Percentiles rank a stretch among this genome's conserved stretches.
Evolutionary conservation across 805 yeast species (phyloP).

Genomic region (Isabelozyma heimii): DNA sequence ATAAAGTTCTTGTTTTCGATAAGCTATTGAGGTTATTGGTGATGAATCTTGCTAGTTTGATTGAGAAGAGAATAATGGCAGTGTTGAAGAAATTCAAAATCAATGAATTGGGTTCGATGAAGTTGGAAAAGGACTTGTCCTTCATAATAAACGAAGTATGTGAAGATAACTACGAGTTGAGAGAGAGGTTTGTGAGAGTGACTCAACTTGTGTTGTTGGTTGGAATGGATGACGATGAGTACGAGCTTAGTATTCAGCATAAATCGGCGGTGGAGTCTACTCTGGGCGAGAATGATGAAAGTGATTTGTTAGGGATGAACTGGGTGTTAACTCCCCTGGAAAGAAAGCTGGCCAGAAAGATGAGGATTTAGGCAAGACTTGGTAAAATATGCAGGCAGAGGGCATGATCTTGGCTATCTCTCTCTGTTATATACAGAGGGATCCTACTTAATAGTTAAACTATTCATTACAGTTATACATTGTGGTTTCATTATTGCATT

Average conservation of each 20-base stretch:
- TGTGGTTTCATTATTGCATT: neutral
- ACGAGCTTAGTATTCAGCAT: conserved; percentile 28
- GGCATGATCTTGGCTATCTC: neutral
- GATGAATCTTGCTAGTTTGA: conserved; percentile 47
- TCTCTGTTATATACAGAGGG: neutral
- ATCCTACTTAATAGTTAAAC: neutral
- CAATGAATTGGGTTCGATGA: conserved; percentile 80
- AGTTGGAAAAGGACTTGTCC: conserved; percentile 78
- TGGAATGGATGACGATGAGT: conserved; percentile 72
- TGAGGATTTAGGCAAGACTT: conserved; percentile 37
- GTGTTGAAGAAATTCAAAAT: conserved; percentile 56
- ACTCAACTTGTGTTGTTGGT: conserved; percentile 82
- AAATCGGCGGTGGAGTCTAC: conserved; percentile 28
- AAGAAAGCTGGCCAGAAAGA: conserved; percentile 56
- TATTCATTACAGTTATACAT: neutral
- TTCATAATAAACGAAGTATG: conserved; percentile 72
- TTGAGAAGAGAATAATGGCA: conserved; percentile 69
- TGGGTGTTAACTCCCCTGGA: conserved; percentile 84
- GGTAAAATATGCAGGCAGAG: neutral
- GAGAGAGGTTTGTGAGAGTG: conserved; percentile 75
- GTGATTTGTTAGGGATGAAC: conserved; percentile 33
- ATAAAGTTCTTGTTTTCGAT: conserved; percentile 47
- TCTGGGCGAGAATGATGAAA: conserved; percentile 33
- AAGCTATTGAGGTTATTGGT: conserved; percentile 51
- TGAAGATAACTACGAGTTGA: conserved; percentile 64